phyloP scores from a whole-genome alignment of 2,329 filamentous ascomycete genomes.

The Fusarium robinianum region DNA sequence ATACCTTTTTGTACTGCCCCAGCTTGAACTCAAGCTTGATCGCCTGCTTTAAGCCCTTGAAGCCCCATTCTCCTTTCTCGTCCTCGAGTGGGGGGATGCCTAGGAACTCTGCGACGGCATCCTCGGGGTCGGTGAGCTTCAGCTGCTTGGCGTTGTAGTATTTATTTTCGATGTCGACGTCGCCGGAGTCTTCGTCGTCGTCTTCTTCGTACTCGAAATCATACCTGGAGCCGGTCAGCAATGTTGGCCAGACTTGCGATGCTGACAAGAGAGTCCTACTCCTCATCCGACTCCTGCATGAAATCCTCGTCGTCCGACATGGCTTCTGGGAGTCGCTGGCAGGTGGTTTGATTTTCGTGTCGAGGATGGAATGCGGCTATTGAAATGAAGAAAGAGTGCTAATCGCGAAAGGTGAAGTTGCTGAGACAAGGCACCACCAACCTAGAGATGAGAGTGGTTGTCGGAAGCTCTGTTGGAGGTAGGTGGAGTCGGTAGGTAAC shows the following conservation, averaged over 20 bases:
- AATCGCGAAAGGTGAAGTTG: too few relatives aligned
- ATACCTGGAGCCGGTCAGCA: conserved; percentile 57
- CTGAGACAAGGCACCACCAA: too few relatives aligned
- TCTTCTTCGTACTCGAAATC: conserved; percentile 98
- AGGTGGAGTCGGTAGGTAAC: too few relatives aligned
- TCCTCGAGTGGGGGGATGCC: conserved; percentile 80
- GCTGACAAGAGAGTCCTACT: conserved; percentile 42
- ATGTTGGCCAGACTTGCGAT: conserved; percentile 5
- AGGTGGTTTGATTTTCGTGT: neutral
- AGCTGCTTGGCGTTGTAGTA: conserved; percentile 99
- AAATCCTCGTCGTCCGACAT: conserved; percentile 60
- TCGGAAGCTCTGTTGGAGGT: too few relatives aligned
- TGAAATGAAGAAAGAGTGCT: neutral
- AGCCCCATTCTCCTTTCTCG: conserved; percentile 98
- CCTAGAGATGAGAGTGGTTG: too few relatives aligned
- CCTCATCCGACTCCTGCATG: conserved; percentile 54
- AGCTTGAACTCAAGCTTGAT: conserved; percentile 96
- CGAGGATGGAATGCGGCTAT: too few relatives aligned
- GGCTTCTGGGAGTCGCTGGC: conserved; percentile 16
- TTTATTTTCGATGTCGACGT: conserved; percentile 98
- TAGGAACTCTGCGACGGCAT: conserved; percentile 91
- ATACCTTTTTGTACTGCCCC: conserved; percentile 83
- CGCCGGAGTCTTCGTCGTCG: conserved; percentile 83
- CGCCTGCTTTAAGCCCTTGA: conserved; percentile 96
- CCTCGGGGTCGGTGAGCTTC: conserved; percentile 83